Percentiles rank a stretch among this genome's conserved stretches.
Evolutionary conservation across 305 asterid species (phyloP).

Genomic region (Solanum hybrid): DNA sequence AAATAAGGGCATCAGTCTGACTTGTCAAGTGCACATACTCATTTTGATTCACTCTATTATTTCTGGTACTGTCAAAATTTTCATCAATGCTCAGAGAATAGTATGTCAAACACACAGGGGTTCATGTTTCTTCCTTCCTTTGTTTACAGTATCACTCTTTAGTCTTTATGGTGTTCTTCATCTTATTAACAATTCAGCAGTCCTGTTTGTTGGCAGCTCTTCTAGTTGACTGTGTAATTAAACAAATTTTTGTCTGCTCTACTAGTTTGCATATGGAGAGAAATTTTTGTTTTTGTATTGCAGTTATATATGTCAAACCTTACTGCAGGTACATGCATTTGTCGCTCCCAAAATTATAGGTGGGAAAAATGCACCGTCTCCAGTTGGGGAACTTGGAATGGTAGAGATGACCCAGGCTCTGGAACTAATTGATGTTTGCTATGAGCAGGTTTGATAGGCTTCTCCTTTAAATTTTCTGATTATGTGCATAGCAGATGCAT

Average conservation of each 20-base stretch:
- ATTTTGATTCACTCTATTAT: not conserved
- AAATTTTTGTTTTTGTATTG: not conserved
- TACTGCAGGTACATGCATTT: conserved; percentile 80
- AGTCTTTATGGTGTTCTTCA: not conserved
- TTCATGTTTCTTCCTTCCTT: not conserved
- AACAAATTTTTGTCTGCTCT: not conserved
- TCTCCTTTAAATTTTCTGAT: not conserved
- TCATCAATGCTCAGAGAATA: not conserved
- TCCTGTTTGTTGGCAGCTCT: conserved; percentile 3
- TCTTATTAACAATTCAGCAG: not conserved
- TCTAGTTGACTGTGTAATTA: not conserved
- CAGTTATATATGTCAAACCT: not conserved
- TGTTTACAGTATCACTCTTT: not conserved
- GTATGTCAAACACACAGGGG: not conserved
- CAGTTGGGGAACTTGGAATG: conserved; percentile 98
- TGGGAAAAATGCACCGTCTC: conserved; percentile 89
- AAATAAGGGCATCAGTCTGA: not conserved
- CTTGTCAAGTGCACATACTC: not conserved
- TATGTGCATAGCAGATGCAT: not conserved
- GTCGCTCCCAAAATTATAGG: conserved; percentile 96
- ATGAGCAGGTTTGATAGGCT: conserved; percentile 59
- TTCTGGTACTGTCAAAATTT: not conserved
- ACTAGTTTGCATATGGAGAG: not conserved
- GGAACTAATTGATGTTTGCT: conserved; percentile 66
- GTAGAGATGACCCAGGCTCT: conserved; percentile 99